phyloP scores from a whole-genome alignment of 345 rosid species.

The Salix exigua region DNA sequence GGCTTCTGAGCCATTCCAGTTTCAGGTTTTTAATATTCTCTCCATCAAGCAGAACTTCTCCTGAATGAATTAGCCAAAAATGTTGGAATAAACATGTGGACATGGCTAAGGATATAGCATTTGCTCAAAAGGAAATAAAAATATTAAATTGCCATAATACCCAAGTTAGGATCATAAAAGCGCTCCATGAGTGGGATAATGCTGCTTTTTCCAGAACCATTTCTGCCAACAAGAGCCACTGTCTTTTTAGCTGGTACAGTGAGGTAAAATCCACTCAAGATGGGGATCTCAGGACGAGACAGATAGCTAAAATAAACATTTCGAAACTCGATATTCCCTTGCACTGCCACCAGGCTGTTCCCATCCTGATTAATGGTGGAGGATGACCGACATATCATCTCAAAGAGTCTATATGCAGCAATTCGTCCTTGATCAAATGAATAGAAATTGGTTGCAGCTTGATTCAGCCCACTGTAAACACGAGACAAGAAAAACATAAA shows the following conservation, averaged over 20 bases:
- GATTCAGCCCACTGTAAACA: slow-evolving; percentile 79
- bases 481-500: slow-evolving; percentile 8
- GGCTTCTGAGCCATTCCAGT: slow-evolving; percentile 91
- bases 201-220: slow-evolving; percentile 98
- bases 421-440: slow-evolving; percentile 99
- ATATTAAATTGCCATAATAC: slow-evolving; percentile 38
- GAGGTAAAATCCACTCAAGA: slow-evolving; percentile 95
- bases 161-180: slow-evolving; percentile 98
- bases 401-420: slow-evolving; percentile 97
- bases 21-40: slow-evolving; percentile 87
- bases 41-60: slow-evolving; percentile 98
- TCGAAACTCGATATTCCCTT: slow-evolving; percentile 95
- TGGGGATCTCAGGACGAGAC: slow-evolving; percentile 97
- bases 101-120: slow-evolving; percentile 11
- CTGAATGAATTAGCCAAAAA: slow-evolving; percentile 35
- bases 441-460: slow-evolving; percentile 98
- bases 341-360: slow-evolving; percentile 44
- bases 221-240: slow-evolving; percentile 98
- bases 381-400: slow-evolving; percentile 96
- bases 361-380: slow-evolving; percentile 79
- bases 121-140: slow-evolving; percentile 2
- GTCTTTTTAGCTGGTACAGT: slow-evolving; percentile 95
- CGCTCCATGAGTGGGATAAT: slow-evolving; percentile 99
- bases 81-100: slow-evolving; percentile 14
- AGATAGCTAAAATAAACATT: slow-evolving; percentile 98